Evolutionary conservation across 192 early-diverging fungal genomes (phyloP), one percentile per base, ranked within the genome.

Genomic region (Funneliformis geosporum): DNA sequence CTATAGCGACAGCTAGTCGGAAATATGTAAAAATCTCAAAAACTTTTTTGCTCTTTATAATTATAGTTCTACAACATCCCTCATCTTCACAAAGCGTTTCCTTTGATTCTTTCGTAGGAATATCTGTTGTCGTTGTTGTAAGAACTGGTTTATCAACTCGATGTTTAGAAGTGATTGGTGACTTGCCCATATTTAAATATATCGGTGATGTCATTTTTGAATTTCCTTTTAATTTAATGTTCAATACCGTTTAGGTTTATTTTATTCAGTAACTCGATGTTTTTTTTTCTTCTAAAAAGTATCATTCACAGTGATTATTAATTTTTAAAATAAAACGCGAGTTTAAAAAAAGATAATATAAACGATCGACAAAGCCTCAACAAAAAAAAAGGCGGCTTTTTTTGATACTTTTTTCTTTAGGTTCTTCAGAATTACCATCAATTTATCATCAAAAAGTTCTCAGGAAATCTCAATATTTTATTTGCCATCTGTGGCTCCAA

Each of bases 41-140:
- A 21, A 78, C 12, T 28, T 14, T 65, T 68, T 78, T 67, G 21
- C 46, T 67, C 10, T 25, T 21, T 27, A 11, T 23, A 43, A 69
- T 5, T 43, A 69, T 40, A n/a, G 18, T 8, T 69, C n/a, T 39
- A 69, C 67, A 69, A 69, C 67, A 69, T 21, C 67, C 67, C 42
- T 69, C n/a, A 11, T 40, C 38, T 40, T 69, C 67, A 65, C 62
- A 65, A 33, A 2, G 33, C 50, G 16, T 18, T 55, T 55, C 18
- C 18, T 50, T 55, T n/a, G 50, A 21, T 55, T 55, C 50, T 55
- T 55, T 14, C 6, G 5, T 5, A 55, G 50, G 50, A 18, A 21
- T 1, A n/a, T 55, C 50, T 55, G 50, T n/a, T 55, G 4, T 55
- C 1, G 50, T 18, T 55, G 21, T 18, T 55, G 21, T 55, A 21